These are phyloP conservation scores for Aphelidium insulamus DNA, from an alignment of 371 early-diverging fungal genomes.

Conservation along the genomic window DNA sequence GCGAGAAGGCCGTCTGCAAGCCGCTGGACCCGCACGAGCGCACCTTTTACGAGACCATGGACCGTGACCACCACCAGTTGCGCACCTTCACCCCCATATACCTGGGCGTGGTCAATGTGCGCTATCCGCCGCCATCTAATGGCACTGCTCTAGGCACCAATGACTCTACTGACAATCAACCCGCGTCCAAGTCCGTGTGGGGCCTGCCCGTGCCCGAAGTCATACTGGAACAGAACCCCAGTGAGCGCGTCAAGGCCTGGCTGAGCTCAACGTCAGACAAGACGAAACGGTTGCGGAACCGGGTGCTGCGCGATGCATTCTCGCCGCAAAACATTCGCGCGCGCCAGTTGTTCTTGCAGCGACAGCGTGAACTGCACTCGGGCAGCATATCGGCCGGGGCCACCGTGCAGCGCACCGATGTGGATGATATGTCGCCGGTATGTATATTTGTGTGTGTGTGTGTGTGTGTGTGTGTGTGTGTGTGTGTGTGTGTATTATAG, in stretches of 20 bases:
- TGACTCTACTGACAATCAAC: background rate
- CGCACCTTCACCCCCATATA: conserved; percentile 70
- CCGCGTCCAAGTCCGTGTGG: too few relatives aligned
- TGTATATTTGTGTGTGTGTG: too few relatives aligned
- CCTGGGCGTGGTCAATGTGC: conserved; percentile 79
- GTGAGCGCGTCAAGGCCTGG: background rate
- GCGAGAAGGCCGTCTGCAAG: conserved; percentile 65
- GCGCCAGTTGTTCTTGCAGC: too few relatives aligned
- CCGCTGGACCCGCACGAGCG: conserved; percentile 60
- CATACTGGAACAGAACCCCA: conserved; percentile 42
- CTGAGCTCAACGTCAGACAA: conserved; percentile 11
- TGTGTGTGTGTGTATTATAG: too few relatives aligned
- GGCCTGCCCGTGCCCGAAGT: conserved; percentile 40
- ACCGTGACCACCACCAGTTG: conserved; percentile 47
- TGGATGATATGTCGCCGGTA: conserved; percentile 1
- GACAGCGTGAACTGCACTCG: too few relatives aligned
- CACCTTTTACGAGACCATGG: conserved; percentile 68
- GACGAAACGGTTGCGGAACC: conserved; percentile 36
- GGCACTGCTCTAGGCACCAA: conserved; percentile 3
- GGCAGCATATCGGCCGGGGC: too few relatives aligned
- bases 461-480: too few relatives aligned
- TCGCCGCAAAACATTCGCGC: conserved; percentile 38
- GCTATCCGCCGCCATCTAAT: conserved; percentile 27
- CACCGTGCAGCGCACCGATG: too few relatives aligned
- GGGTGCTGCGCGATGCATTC: conserved; percentile 48